Base-by-base conservation (phyloP, 441 rosid species). In the Mallotus repandus region DNA sequence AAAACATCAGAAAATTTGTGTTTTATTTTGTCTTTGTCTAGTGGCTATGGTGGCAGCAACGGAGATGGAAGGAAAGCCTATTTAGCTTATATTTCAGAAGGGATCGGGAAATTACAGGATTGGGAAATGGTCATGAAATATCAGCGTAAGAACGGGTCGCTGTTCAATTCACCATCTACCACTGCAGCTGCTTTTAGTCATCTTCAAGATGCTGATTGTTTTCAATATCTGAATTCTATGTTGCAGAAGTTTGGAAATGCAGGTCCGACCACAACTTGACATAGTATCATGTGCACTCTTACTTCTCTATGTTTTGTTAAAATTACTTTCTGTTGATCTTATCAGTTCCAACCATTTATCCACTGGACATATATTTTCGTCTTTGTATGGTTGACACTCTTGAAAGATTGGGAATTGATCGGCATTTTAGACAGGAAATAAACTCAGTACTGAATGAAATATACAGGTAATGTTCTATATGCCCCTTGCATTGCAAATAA, bases 131-230 rank as follows among this genome's bases (percentile, higher is more conserved):
- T 85, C 59, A 82, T 82, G 81, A 88, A 86, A 74, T 86, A 86
- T 79, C 94, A 92, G 73, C 81, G 89, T 68, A 85, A 79, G 77
- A 85, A 92, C 29, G 97, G 98, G 0, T 92, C 96, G 6, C 63
- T 94, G 74, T 90, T 88, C 72, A 84, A 91, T 80, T 92, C 98
- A 75, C 98, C 98, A 63, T 88, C 98, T 25, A 68, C 97, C 77
- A 90, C 98, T 59, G 98, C 97, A 43, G 91, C 91, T 65, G 90
- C 93, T 50, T 79, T 86, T 77, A 74, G 73, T 60, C 88, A 83
- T 71, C 78, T 84, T 71, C 82, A 79, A 19, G 83, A 90, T 73
- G 81, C 83, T 63, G 81, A 79, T 7, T 91, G 97, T 80, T 89
- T 90, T 69, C 78, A 43, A 45, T 94, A 94, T 68, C 90, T 94